These are phyloP conservation scores for Dipteronia sinensis DNA, from an alignment of 345 rosid species.

Conservation along the genomic window DNA sequence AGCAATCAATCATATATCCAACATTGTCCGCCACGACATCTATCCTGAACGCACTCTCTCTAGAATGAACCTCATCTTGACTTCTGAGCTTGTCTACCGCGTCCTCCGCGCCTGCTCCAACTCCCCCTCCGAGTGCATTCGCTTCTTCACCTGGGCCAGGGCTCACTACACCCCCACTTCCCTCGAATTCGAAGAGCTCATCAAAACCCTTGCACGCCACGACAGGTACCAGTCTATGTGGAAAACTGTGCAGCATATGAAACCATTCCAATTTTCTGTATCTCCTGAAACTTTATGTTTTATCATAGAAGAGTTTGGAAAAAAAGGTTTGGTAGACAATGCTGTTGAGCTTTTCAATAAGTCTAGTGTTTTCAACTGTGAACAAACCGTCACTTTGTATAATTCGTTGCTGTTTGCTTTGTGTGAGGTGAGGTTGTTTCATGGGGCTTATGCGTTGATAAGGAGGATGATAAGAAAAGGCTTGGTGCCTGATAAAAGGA, in stretches of 20 bases:
- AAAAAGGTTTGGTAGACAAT: conserved; percentile 69
- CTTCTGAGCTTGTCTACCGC: conserved; percentile 78
- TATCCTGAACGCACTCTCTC: conserved; percentile 76
- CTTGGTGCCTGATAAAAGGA: conserved; percentile 58
- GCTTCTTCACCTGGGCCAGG: conserved; percentile 88
- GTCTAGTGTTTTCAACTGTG: conserved; percentile 50
- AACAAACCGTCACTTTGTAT: conserved; percentile 50
- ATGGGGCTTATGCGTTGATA: conserved; percentile 80
- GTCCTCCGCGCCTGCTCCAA: conserved; percentile 78
- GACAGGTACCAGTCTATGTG: conserved; percentile 79
- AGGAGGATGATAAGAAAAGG: conserved; percentile 85
- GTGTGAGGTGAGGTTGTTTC: conserved; percentile 80
- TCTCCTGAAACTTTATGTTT: conserved; percentile 63
- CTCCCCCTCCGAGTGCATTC: conserved; percentile 66
- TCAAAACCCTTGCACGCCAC: conserved; percentile 57
- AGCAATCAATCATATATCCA: conserved; percentile 77
- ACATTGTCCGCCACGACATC: conserved; percentile 73
- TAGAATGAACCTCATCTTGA: conserved; percentile 47
- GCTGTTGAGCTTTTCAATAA: conserved; percentile 87
- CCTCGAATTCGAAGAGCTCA: conserved; percentile 67
- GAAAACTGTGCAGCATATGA: conserved; percentile 75
- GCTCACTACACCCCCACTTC: conserved; percentile 67
- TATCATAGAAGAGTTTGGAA: conserved; percentile 78
- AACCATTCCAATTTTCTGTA: conserved; percentile 45
- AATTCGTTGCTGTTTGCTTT: conserved; percentile 78